Evolutionary conservation across 2,329 filamentous ascomycete genomes (phyloP).

Genomic region (Xylariales sp.): DNA sequence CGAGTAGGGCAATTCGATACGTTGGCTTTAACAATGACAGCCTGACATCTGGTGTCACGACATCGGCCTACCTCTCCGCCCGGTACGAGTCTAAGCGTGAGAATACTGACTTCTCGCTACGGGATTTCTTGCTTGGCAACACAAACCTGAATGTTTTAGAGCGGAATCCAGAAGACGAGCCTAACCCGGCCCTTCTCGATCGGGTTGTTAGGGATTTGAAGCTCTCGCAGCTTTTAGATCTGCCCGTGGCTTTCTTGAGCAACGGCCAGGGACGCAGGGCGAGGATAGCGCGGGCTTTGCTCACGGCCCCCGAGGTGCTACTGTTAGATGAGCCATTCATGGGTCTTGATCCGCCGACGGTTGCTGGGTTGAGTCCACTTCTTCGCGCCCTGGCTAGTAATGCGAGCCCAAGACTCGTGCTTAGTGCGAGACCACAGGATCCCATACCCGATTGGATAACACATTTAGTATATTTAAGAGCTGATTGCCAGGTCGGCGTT

Average conservation of each 20-base stretch:
- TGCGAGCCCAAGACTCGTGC: conserved; percentile 76
- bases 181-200: conserved; percentile 64
- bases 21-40: conserved; percentile 88
- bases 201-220: conserved; percentile 77
- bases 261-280: conserved; percentile 92
- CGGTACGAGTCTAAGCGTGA: conserved; percentile 91
- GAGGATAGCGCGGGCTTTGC: conserved; percentile 86
- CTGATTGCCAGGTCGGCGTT: conserved; percentile 71
- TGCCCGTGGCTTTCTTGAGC: conserved; percentile 89
- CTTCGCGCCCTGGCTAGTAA: conserved; percentile 74
- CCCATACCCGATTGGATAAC: conserved; percentile 90
- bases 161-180: conserved; percentile 56
- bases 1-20: conserved; percentile 80
- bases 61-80: conserved; percentile 87
- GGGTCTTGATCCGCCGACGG: conserved; percentile 89
- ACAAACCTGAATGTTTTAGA: conserved; percentile 83
- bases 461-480: conserved; percentile 78
- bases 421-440: conserved; percentile 87
- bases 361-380: conserved; percentile 76
- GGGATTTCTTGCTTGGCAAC: conserved; percentile 83
- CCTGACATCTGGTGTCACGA: conserved; percentile 64
- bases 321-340: conserved; percentile 95
- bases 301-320: conserved; percentile 82
- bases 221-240: conserved; percentile 74
- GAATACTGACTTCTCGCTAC: conserved; percentile 85